These are phyloP conservation scores for Oenanthe sinensis DNA, from an alignment of 129 eudicot genomes.

Conservation along the genomic window DNA sequence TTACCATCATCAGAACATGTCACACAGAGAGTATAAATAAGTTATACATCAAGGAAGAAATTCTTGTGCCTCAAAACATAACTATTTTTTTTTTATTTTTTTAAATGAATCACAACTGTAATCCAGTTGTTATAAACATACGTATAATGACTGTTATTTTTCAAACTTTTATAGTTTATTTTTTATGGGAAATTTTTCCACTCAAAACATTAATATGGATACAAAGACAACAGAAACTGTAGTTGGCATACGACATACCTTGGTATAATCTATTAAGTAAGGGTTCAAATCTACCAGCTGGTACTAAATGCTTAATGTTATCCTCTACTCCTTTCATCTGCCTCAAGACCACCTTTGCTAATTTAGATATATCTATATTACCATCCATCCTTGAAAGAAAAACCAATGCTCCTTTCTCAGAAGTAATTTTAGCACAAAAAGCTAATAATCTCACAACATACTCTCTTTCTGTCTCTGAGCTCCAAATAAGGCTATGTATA, in stretches of 20 bases:
- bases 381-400: constrained; percentile 34
- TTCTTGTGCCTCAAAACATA: neutral
- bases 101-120: neutral
- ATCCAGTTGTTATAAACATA: neutral
- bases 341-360: constrained; percentile 38
- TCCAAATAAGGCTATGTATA: constrained; percentile 33
- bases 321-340: constrained; percentile 29
- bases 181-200: neutral
- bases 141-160: neutral
- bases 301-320: constrained; percentile 30
- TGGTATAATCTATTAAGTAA: constrained; percentile 25
- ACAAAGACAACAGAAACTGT: neutral
- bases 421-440: constrained; percentile 27
- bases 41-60: neutral
- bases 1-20: constrained; percentile 30
- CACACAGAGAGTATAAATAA: neutral
- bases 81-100: neutral
- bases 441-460: constrained; percentile 28
- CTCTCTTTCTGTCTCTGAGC: constrained; percentile 31
- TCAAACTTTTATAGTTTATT: neutral
- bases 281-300: constrained; percentile 40
- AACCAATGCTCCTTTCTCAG: constrained; percentile 40
- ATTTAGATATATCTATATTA: constrained; percentile 32
- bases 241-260: constrained; percentile 15
- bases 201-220: neutral